A percentile compares a stretch with the other conserved stretches of the same genome.
These are phyloP conservation scores for Penicillium olsonii DNA, from an alignment of 2,329 filamentous ascomycete species.

Conservation along the genomic window DNA sequence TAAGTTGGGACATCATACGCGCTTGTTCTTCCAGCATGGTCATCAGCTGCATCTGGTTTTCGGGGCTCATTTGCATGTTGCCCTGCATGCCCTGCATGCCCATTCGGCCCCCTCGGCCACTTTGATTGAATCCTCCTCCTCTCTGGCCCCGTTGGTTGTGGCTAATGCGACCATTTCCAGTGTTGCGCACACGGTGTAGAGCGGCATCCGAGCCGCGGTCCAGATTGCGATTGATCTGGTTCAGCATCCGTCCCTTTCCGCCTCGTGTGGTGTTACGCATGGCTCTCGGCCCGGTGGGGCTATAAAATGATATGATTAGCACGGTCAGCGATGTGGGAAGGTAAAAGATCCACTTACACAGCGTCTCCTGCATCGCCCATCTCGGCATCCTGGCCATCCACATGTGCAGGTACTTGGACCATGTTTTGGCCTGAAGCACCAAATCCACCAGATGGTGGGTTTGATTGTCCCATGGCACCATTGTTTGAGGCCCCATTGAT, in stretches of 20 bases:
- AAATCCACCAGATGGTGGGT: constrained; percentile 35
- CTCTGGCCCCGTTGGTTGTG: constrained; percentile 70
- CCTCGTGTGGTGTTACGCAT: constrained; percentile 77
- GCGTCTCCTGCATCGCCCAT: constrained; percentile 63
- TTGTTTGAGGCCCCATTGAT: constrained; percentile 52
- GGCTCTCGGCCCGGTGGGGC: constrained; percentile 90
- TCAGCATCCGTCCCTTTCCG: constrained; percentile 77
- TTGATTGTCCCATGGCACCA: constrained; percentile 26
- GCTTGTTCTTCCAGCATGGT: constrained; percentile 83
- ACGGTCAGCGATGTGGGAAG: neutral
- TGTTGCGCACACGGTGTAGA: constrained; percentile 76
- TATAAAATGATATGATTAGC: constrained; percentile 51
- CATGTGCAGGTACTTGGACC: constrained; percentile 11
- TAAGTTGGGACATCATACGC: constrained; percentile 77
- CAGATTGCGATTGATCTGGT: constrained; percentile 80
- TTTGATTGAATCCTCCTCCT: constrained; percentile 64
- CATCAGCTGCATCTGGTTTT: constrained; percentile 74
- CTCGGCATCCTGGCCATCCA: constrained; percentile 64
- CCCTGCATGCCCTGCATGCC: constrained; percentile 41
- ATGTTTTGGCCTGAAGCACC: neutral
- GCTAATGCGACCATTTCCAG: constrained; percentile 78
- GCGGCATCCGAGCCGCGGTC: constrained; percentile 74
- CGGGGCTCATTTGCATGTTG: constrained; percentile 58
- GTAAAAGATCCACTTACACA: constrained; percentile 37
- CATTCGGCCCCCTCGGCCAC: constrained; percentile 49